A percentile compares a stretch with the other conserved stretches of the same genome.
Evolutionary conservation across 1,284 basidiomycete species (phyloP).

Genomic region (Crocinoboletus sp.): DNA sequence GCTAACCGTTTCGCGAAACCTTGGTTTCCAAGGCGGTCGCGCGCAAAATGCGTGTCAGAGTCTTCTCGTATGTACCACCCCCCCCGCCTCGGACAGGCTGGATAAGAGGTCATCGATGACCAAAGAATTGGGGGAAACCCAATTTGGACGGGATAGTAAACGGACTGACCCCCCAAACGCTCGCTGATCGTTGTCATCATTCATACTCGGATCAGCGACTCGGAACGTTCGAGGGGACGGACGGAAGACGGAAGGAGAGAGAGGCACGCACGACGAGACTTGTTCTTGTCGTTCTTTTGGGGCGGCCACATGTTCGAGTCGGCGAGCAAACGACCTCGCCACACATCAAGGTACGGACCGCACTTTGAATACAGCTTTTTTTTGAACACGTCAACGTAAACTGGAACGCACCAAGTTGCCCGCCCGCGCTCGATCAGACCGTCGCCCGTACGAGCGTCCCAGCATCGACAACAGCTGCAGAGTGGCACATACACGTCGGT

Average conservation of each 20-base stretch:
- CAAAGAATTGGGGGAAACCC: constrained; percentile 6
- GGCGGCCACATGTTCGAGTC: constrained; percentile 25
- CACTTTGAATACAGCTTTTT: too few relatives aligned
- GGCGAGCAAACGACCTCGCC: background rate
- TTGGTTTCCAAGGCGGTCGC: constrained; percentile 16
- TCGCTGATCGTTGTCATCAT: too few relatives aligned
- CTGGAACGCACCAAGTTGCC: too few relatives aligned
- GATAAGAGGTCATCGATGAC: constrained; percentile 1
- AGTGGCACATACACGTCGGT: too few relatives aligned
- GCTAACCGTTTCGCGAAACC: constrained; percentile 12
- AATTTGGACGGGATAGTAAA: too few relatives aligned
- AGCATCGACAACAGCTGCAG: too few relatives aligned
- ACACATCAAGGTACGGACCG: too few relatives aligned
- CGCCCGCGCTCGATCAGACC: too few relatives aligned
- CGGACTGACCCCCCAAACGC: constrained; percentile 1
- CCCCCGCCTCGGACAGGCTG: too few relatives aligned
- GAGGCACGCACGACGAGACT: constrained; percentile 1
- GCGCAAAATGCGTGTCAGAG: constrained; percentile 28
- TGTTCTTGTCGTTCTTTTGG: too few relatives aligned
- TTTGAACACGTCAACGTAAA: too few relatives aligned
- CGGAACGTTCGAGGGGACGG: constrained; percentile 26
- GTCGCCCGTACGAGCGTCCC: too few relatives aligned
- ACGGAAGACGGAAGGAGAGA: constrained; percentile 5
- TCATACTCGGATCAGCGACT: constrained; percentile 7
- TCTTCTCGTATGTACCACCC: constrained; percentile 20